Evolutionary conservation across 495 filamentous ascomycete genomes (phyloP).

Genomic region (Penicillium daleae): DNA sequence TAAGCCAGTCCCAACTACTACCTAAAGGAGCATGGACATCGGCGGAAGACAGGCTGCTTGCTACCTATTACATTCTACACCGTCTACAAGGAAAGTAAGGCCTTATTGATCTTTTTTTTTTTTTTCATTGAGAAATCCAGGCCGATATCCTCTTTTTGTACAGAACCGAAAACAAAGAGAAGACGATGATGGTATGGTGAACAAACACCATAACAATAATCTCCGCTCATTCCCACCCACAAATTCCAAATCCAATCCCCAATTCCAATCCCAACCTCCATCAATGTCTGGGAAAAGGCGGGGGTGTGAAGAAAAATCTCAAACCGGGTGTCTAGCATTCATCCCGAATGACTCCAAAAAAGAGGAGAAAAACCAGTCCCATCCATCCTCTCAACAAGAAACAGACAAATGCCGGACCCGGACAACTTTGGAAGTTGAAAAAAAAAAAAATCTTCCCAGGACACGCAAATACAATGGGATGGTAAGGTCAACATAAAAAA

Average conservation of each 20-base stretch:
- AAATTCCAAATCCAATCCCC: constrained; percentile 1
- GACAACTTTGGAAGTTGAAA: neutral
- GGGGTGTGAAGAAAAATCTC: neutral
- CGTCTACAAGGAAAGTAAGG: neutral
- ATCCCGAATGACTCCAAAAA: constrained; percentile 1
- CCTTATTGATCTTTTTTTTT: constrained; percentile 29
- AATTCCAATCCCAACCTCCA: too few relatives aligned
- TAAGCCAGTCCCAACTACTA: too few relatives aligned
- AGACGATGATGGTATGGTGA: constrained; percentile 15
- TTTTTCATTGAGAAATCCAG: constrained; percentile 28
- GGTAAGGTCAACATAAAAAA: neutral
- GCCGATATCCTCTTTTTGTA: constrained; percentile 30
- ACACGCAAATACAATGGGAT: neutral
- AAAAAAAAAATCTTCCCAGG: neutral
- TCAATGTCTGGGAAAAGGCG: neutral
- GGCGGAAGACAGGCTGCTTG: too few relatives aligned
- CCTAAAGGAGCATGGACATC: too few relatives aligned
- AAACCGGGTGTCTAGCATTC: constrained; percentile 22
- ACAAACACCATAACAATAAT: constrained; percentile 29
- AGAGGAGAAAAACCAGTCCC: neutral
- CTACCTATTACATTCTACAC: neutral
- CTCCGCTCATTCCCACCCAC: constrained; percentile 8
- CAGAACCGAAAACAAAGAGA: constrained; percentile 37
- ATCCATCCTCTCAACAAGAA: neutral
- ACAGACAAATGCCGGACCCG: neutral